Conservation (phyloP, 352 stramenopile species). For the Globisporangium emineosum region DNA sequence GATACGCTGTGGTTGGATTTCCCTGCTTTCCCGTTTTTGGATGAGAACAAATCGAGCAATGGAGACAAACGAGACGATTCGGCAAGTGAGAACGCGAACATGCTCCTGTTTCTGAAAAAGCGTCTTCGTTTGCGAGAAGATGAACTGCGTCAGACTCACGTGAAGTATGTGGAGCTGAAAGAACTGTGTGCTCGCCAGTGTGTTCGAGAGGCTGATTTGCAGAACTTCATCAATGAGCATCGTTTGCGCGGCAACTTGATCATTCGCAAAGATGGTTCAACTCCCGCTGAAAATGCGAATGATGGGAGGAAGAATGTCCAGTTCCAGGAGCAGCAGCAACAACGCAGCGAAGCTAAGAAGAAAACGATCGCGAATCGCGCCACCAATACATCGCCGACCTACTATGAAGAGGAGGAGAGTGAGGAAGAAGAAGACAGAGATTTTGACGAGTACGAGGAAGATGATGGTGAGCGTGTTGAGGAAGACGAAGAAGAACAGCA, state of each 20-base stretch:
- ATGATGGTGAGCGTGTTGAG: constrained; percentile 21
- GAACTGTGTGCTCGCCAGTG: constrained; percentile 74
- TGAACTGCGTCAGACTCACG: constrained; percentile 48
- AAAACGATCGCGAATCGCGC: constrained; percentile 17
- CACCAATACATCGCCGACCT: constrained; percentile 22
- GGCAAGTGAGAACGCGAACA: constrained; percentile 20
- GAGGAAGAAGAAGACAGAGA: constrained; percentile 17
- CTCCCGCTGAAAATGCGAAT: constrained; percentile 14
- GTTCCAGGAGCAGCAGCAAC: constrained; percentile 19
- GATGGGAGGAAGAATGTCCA: constrained; percentile 14
- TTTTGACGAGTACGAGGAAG: constrained; percentile 21
- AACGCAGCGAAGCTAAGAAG: constrained; percentile 12
- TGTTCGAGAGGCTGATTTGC: constrained; percentile 67
- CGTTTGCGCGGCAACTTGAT: constrained; percentile 66
- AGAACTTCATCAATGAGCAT: constrained; percentile 84
- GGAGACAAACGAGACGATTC: constrained; percentile 9
- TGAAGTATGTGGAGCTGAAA: constrained; percentile 75
- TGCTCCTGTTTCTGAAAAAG: constrained; percentile 56
- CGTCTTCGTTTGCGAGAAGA: constrained; percentile 54
- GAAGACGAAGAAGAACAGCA: constrained; percentile 23
- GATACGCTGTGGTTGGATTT: constrained; percentile 57
- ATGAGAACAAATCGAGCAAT: background rate
- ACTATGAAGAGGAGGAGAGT: constrained; percentile 26
- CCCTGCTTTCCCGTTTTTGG: constrained; percentile 31
- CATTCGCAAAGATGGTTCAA: constrained; percentile 30